A percentile compares a stretch with the other conserved stretches of the same genome.
Conservation (phyloP, 257 asterid species). For the Leonotis leonurus region DNA sequence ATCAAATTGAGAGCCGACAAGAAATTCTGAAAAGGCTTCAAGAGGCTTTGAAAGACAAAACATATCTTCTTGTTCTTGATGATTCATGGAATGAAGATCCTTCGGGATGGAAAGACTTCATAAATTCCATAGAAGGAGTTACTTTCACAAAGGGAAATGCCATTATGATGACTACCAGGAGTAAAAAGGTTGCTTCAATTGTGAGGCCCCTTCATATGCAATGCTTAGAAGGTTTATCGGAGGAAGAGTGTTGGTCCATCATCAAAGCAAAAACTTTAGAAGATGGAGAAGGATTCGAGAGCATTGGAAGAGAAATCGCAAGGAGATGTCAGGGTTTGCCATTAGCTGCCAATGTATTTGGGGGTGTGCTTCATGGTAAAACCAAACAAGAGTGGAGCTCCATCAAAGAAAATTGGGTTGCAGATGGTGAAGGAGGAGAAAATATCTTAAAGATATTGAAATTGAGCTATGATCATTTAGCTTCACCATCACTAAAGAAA, state of each 20-base stretch:
- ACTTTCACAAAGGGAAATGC: neutral
- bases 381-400: neutral
- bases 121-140: neutral
- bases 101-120: neutral
- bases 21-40: neutral
- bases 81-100: neutral
- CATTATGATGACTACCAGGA: neutral
- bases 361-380: neutral
- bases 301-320: neutral
- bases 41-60: neutral
- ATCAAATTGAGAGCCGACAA: neutral
- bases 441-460: conserved; percentile 1
- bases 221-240: neutral
- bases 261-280: neutral
- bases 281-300: neutral
- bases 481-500: neutral
- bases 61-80: neutral
- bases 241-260: neutral
- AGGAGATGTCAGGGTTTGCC: neutral
- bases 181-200: neutral
- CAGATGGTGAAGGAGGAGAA: neutral
- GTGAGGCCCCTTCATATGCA: neutral
- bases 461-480: conserved; percentile 23
- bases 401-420: neutral
- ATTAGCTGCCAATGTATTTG: neutral